Percentiles rank a stretch among this genome's conserved stretches.
Conservation (phyloP, 2,329 filamentous ascomycete species). For the Tolypocladium pustulatum region DNA sequence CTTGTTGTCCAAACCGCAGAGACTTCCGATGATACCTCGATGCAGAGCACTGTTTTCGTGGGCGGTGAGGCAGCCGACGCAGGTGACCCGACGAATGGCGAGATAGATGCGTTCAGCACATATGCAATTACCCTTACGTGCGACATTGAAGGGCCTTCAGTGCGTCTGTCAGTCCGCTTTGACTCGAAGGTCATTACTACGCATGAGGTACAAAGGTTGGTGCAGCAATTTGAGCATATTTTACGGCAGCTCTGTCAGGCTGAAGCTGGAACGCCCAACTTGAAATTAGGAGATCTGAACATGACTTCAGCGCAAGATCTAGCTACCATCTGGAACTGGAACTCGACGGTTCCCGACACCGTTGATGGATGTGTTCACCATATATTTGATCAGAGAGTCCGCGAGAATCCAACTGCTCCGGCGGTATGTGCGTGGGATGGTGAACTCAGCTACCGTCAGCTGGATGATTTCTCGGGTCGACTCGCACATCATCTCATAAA, state of each 20-base stretch:
- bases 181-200: background rate
- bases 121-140: background rate
- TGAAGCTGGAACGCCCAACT: background rate
- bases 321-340: background rate
- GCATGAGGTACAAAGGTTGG: background rate
- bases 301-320: background rate
- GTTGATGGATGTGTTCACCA: background rate
- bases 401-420: background rate
- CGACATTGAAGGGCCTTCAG: background rate
- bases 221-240: background rate
- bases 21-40: background rate
- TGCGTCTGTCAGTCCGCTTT: background rate
- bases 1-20: background rate
- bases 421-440: background rate
- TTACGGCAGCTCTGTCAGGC: background rate
- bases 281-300: background rate
- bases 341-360: background rate
- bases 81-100: background rate
- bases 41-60: background rate
- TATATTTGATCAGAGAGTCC: background rate
- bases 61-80: background rate
- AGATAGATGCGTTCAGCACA: background rate
- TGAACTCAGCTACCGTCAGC: background rate
- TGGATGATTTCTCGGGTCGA: background rate
- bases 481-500: background rate